Base-by-base conservation (phyloP, 305 asterid genomes). In the Lippia alba region DNA sequence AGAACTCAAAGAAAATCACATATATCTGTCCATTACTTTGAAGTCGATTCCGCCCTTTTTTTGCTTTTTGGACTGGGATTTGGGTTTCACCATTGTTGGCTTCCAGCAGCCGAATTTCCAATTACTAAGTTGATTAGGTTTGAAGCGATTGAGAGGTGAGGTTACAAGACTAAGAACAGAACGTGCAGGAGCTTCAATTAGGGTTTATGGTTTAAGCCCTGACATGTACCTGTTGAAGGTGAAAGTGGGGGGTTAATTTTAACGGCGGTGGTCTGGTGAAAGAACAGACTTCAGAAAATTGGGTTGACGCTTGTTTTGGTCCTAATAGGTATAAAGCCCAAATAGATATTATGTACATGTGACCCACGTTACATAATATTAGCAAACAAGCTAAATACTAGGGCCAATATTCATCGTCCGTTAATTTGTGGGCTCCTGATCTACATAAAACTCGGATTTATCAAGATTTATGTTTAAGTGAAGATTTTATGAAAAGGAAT, bases 11-110 rank as follows among this genome's bases (percentile, higher is more conserved):
- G 16, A 68, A 50, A 54, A 24, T 19, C 32, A 69, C 17, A n/a
- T 50, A 55, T 9, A 69, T 70, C 24, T 12, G 41, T 67, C 63
- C 51, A 14, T 73, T 86, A 91, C 97, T 80, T 89, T 89, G 87
- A 93, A 91, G 67, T 93, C 98, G 48, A 91, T 80, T 16, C 97
- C 97, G 50, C 91, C 83, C 61, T 84, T 83, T 60, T 82, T 83
- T 64, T 80, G 72, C 83, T 89, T 91, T 83, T 92, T 92, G 15
- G 91, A 70, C 64, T 84, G 93, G 41, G 81, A 56, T 75, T 93
- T 91, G 34, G 78, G 66, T 75, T 91, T 89, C 85, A 83, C 96
- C 98, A 91, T 93, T 39, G 59, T 5, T 55, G 60, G 34, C 59
- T 66, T 69, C 56, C 80, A 49, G 48, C 75, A 16, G 12, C 75